Conservation (phyloP, 257 asterid genomes). For the Lavandula angustifolia region DNA sequence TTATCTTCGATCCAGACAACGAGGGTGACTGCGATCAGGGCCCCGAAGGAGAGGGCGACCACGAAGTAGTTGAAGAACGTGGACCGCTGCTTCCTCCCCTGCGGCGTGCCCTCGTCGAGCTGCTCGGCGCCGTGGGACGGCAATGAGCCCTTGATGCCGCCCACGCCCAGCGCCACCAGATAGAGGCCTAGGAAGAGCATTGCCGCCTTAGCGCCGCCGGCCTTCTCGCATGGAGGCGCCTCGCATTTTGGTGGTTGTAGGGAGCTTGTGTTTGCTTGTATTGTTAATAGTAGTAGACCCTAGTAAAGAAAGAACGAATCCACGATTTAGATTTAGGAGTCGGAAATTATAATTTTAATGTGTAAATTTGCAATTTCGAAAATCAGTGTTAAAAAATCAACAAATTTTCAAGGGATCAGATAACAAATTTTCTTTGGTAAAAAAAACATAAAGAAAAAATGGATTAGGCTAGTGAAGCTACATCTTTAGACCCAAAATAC, state of each 20-base stretch:
- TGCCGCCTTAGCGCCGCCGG: constrained; percentile 74
- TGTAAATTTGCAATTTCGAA: no score
- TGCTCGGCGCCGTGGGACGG: constrained; percentile 93
- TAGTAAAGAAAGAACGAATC: constrained; percentile 22
- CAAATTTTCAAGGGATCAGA: no score
- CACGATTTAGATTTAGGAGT: no score
- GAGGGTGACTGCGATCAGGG: constrained; percentile 74
- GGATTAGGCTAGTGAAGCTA: no score
- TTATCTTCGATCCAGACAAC: constrained; percentile 95
- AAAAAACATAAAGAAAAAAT: no score
- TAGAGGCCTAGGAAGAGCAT: constrained; percentile 82
- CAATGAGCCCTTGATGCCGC: constrained; percentile 83
- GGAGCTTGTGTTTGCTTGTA: constrained; percentile 67
- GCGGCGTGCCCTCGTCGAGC: constrained; percentile 61
- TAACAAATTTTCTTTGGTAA: no score
- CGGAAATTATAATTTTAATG: no score
- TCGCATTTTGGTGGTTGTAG: constrained; percentile 68
- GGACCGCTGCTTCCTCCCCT: constrained; percentile 70
- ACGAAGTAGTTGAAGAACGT: constrained; percentile 86
- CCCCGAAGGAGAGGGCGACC: constrained; percentile 76
- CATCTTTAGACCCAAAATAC: no score
- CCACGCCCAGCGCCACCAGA: constrained; percentile 75
- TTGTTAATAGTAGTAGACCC: constrained; percentile 73
- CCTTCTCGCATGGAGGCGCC: constrained; percentile 49
- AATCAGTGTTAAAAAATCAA: no score